Evolutionary conservation across 2,329 filamentous ascomycete species (phyloP).

Genomic region (Aureobasidium sp.): DNA sequence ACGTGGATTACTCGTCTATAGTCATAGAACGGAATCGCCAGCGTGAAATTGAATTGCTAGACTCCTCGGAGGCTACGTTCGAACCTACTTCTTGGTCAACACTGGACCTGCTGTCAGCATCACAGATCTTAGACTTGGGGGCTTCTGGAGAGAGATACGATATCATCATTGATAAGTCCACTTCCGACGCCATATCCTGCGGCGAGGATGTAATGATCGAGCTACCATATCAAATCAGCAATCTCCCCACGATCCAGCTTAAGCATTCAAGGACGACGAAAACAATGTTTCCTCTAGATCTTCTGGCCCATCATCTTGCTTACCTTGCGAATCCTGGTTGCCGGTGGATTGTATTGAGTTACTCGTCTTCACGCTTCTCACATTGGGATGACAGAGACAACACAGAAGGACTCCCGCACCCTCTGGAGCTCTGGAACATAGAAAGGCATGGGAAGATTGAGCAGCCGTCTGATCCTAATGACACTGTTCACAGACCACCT

Average conservation of each 20-base stretch:
- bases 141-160: not conserved
- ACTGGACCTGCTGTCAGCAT: not conserved
- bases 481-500: not conserved
- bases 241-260: not conserved
- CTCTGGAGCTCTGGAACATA: not conserved
- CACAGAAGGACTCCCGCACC: not conserved
- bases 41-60: not conserved
- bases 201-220: not conserved
- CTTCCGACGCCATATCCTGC: not conserved
- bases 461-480: not conserved
- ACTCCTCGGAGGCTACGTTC: not conserved
- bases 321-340: not conserved
- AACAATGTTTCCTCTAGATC: not conserved
- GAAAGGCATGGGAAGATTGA: not conserved
- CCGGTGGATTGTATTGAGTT: not conserved
- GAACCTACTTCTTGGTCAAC: not conserved
- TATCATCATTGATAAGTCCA: conserved; percentile 1
- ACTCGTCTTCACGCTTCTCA: not conserved
- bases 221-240: not conserved
- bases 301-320: not conserved
- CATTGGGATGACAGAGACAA: not conserved
- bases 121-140: not conserved
- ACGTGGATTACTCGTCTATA: not conserved
- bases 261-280: no score
- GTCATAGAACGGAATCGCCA: not conserved